Evolutionary conservation across 768 basidiomycete genomes (phyloP).

Genomic region (Hirschioporus abietinus): DNA sequence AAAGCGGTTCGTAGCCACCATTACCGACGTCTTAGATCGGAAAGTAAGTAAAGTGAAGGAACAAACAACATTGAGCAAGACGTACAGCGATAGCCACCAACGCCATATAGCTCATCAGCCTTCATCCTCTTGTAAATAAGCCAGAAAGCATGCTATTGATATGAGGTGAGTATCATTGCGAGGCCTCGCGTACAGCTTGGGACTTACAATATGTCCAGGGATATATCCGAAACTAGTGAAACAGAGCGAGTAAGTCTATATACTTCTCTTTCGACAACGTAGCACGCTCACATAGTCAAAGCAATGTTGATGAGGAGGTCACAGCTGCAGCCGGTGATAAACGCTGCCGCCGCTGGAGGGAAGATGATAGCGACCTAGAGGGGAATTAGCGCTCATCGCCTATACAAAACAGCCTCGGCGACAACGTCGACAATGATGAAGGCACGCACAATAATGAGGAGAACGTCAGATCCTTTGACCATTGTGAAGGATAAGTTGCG

Average conservation of each 20-base stretch:
- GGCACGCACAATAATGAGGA: constrained; percentile 66
- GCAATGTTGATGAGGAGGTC: constrained; percentile 82
- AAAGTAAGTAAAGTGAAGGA: constrained; percentile 7
- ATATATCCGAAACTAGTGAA: constrained; percentile 63
- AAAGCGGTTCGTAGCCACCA: constrained; percentile 30
- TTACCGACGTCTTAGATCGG: constrained; percentile 29
- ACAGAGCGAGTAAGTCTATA: constrained; percentile 9
- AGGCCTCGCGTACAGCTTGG: background rate
- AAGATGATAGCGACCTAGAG: constrained; percentile 70
- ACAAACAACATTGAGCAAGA: constrained; percentile 13
- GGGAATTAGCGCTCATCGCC: background rate
- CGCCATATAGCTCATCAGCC: constrained; percentile 78
- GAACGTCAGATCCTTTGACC: constrained; percentile 63
- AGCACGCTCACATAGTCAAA: constrained; percentile 58
- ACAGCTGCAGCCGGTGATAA: constrained; percentile 79
- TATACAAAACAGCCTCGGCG: background rate
- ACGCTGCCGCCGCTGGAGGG: constrained; percentile 73
- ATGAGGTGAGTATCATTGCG: background rate
- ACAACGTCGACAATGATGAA: background rate
- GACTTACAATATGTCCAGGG: constrained; percentile 51
- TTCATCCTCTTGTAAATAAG: constrained; percentile 88
- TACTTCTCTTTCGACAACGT: too few relatives aligned
- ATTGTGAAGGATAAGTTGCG: constrained; percentile 18
- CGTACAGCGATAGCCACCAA: constrained; percentile 73
- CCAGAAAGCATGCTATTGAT: constrained; percentile 72